phyloP scores from a whole-genome alignment of 306 rosid genomes.

The Mimosa pudica region DNA sequence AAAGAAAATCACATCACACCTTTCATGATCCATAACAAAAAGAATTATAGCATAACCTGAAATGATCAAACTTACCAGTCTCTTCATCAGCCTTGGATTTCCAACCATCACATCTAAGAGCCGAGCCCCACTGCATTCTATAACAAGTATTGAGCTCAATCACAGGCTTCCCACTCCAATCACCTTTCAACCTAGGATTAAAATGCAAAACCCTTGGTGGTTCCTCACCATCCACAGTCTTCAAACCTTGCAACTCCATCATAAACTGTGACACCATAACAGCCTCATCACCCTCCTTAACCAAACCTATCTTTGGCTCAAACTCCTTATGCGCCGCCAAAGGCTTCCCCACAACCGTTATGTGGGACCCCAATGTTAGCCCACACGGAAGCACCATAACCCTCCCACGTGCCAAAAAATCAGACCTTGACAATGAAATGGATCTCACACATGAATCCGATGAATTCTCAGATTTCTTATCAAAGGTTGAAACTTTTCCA shows the following conservation, averaged over 20 bases:
- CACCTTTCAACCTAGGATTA: conserved; percentile 88
- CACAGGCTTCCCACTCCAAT: conserved; percentile 91
- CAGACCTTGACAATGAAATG: conserved; percentile 57
- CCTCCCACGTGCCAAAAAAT: conserved; percentile 45
- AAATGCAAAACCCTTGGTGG: conserved; percentile 91
- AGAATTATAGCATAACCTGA: not conserved
- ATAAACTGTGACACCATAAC: conserved; percentile 68
- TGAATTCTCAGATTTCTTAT: conserved; percentile 34
- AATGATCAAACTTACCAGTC: conserved; percentile 60
- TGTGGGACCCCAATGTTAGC: conserved; percentile 78
- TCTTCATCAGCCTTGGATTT: conserved; percentile 88
- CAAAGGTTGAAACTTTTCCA: conserved; percentile 26
- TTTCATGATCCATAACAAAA: not conserved
- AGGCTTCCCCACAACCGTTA: conserved; percentile 82
- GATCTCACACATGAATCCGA: conserved; percentile 63
- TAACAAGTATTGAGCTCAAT: conserved; percentile 91
- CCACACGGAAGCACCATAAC: conserved; percentile 86
- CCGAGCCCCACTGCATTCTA: conserved; percentile 93
- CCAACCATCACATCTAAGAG: conserved; percentile 91
- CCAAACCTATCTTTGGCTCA: conserved; percentile 45
- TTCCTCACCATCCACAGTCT: conserved; percentile 82
- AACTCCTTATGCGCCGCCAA: conserved; percentile 41
- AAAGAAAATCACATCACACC: not conserved
- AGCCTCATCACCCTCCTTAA: conserved; percentile 44
- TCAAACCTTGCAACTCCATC: conserved; percentile 89